These are phyloP conservation scores for Eleusine indica DNA, from an alignment of 176 grass and related monocot genomes.

Conservation along the genomic window DNA sequence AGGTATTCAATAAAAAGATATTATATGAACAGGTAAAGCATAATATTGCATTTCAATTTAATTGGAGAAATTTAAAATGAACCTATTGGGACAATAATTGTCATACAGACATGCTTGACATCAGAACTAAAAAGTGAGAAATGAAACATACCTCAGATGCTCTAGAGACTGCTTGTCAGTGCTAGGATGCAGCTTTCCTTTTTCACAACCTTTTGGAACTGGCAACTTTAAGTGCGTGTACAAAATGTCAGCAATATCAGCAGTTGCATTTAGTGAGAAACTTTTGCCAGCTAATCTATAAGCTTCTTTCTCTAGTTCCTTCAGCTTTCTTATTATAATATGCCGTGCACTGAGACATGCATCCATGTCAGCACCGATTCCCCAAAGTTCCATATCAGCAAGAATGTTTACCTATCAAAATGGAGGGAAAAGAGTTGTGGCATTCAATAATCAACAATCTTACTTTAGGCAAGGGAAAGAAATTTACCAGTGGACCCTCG, in stretches of 20 bases:
- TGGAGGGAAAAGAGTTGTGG: background rate
- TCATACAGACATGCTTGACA: background rate
- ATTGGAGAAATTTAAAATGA: constrained; percentile 6
- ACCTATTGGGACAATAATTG: background rate
- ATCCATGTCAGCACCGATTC: constrained; percentile 94
- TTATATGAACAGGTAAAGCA: background rate
- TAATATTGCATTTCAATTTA: background rate
- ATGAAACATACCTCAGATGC: constrained; percentile 62
- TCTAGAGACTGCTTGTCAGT: constrained; percentile 86
- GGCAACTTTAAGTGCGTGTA: constrained; percentile 87
- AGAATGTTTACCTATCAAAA: constrained; percentile 78
- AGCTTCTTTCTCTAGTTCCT: constrained; percentile 87
- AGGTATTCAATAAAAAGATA: background rate
- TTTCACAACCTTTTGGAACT: constrained; percentile 63
- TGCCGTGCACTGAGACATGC: constrained; percentile 74
- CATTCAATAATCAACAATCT: constrained; percentile 22
- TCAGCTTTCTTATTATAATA: constrained; percentile 84
- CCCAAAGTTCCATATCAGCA: constrained; percentile 95
- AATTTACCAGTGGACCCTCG: constrained; percentile 79
- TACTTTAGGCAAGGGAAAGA: constrained; percentile 25
- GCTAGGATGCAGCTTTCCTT: constrained; percentile 94
- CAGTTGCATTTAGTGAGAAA: constrained; percentile 82
- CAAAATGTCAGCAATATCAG: constrained; percentile 87
- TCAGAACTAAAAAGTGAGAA: background rate
- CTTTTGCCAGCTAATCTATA: constrained; percentile 74